Base-by-base conservation (phyloP, 331 rosid genomes). In the Ulmus americana region DNA sequence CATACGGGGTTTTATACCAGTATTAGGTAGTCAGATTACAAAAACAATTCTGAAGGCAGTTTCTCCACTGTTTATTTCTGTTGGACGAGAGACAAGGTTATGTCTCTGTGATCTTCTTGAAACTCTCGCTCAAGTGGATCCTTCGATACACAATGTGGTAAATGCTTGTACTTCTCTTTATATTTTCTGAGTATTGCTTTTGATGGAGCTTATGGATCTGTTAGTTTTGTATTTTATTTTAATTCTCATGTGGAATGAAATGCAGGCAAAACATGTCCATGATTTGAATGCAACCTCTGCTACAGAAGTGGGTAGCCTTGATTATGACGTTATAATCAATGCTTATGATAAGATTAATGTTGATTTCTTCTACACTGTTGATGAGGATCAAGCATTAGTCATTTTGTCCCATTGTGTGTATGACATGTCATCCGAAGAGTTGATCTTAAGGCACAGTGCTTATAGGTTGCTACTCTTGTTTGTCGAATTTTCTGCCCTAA, bases 321-420 rank as follows among this genome's bases (percentile, higher is more conserved):
- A 92, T 70, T 85, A 78, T 76, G 97, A 86, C 76, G 73, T 73
- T 18, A 80, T 92, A 55, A 65, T 82, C 49, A 59, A 79, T 65
- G 82, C 88, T 63, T 92, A 92, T 68, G 70, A 67, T 55, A 76
- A 59, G 69, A 85, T 89, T 47, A 70, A 73, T 63, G 68, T 42
- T 44, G 82, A 86, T 72, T 83, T 92, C 61, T 92, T 92, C 75
- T 55, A 67, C 77, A 55, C 55, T 6, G 59, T 84, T 47, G 78
- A 39, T 44, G 86, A 74, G 67, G 88, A 89, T 51, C 95, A 89
- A 43, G 84, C 88, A 45, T 76, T 85, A 61, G 80, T 92, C 73
- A 67, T 92, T 77, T 72, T 92, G 76, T 86, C 98, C 16, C 98
- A 92, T 70, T 92, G 85, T 73, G 97, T 92, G 74, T 85, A 74